Conservation (phyloP, 2,329 filamentous ascomycete genomes). For the Sarocladiaceae sp. region DNA sequence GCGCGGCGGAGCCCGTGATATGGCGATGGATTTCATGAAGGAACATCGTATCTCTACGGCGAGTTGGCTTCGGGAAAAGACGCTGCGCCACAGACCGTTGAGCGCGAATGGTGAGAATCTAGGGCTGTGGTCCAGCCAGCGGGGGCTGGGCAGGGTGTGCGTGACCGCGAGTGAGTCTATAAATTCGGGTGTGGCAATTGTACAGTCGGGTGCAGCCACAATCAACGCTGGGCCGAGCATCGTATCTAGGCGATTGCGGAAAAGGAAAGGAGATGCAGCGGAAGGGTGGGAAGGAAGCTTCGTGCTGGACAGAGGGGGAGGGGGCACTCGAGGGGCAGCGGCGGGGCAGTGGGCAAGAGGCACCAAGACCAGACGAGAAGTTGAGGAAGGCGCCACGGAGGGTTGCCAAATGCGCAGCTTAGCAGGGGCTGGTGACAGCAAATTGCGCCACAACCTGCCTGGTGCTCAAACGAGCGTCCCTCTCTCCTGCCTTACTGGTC, state of each 20-base stretch:
- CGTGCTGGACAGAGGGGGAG: neutral
- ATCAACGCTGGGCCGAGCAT: neutral
- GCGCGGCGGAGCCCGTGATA: neutral
- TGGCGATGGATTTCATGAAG: too few species aligned
- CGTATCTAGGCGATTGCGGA: neutral
- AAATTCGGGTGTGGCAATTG: too few species aligned
- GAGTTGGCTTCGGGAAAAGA: too few species aligned
- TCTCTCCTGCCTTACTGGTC: neutral
- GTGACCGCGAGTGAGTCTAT: neutral
- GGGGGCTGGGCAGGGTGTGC: neutral
- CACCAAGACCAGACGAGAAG: neutral
- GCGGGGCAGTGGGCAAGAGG: neutral
- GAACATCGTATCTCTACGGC: too few species aligned
- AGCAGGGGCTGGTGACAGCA: neutral
- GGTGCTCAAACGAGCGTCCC: too few species aligned
- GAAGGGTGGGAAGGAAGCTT: neutral
- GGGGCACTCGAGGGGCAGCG: neutral
- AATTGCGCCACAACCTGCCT: neutral
- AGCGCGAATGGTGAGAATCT: neutral
- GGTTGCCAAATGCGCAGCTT: neutral
- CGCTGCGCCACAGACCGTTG: neutral
- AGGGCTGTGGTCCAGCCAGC: neutral
- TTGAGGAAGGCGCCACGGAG: neutral
- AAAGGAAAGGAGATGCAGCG: neutral
- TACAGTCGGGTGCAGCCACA: constrained; percentile 2